These are phyloP conservation scores for Ceratobasidium sp. DNA, from an alignment of 1,284 basidiomycete genomes.

Conservation along the genomic window DNA sequence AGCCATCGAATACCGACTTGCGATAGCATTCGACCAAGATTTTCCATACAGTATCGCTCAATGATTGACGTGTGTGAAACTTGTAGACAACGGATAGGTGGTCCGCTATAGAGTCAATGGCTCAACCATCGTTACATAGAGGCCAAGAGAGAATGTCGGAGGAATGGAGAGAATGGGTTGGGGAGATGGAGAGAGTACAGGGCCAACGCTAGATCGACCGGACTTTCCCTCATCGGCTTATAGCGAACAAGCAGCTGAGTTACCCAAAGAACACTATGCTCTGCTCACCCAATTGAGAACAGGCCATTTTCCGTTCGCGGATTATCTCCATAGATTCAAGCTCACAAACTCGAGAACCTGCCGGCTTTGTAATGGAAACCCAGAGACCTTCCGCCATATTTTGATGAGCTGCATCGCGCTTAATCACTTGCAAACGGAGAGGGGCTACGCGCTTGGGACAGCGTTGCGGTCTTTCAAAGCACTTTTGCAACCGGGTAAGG, in stretches of 20 bases:
- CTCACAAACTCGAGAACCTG: not conserved
- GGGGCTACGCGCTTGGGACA: too few relatives aligned
- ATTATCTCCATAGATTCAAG: conserved; percentile 6
- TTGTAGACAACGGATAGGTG: too few relatives aligned
- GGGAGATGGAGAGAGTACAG: not conserved
- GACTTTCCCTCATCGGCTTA: not conserved
- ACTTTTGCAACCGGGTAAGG: too few relatives aligned
- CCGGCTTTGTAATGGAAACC: not conserved
- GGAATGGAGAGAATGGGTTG: not conserved
- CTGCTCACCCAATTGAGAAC: not conserved
- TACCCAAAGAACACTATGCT: not conserved
- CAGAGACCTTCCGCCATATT: not conserved
- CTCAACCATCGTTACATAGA: too few relatives aligned
- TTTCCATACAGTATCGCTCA: too few relatives aligned
- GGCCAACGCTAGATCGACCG: not conserved
- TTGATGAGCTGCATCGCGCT: not conserved
- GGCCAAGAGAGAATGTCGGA: not conserved
- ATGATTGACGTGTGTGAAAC: too few relatives aligned
- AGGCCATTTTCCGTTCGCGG: conserved; percentile 6
- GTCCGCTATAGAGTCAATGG: too few relatives aligned
- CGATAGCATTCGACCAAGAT: too few relatives aligned
- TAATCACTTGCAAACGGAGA: too few relatives aligned
- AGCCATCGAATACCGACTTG: too few relatives aligned
- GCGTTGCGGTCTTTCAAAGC: too few relatives aligned
- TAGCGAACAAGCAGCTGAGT: not conserved